These are phyloP conservation scores for Ophiostoma ulmi DNA, from an alignment of 2,329 filamentous ascomycete genomes.

Conservation along the genomic window DNA sequence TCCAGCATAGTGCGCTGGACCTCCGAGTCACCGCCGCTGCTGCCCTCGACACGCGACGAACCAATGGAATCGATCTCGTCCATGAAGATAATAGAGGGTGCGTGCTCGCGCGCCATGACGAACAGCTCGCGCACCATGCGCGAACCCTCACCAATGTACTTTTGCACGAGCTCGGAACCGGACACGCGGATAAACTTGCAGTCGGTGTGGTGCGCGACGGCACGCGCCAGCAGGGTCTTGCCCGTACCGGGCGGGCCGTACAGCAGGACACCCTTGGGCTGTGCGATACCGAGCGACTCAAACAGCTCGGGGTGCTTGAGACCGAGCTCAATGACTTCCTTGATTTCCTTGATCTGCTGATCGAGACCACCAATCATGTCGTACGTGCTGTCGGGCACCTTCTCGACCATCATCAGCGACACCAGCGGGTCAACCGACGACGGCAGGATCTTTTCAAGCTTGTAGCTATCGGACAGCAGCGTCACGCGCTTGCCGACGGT, in stretches of 20 bases:
- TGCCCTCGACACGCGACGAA: conserved; percentile 92
- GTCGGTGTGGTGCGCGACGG: conserved; percentile 95
- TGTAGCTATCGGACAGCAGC: conserved; percentile 93
- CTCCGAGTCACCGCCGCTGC: conserved; percentile 91
- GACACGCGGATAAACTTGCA: conserved; percentile 99
- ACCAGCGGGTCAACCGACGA: conserved; percentile 97
- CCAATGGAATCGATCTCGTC: conserved; percentile 99
- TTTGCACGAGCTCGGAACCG: conserved; percentile 93
- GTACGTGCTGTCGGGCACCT: conserved; percentile 98
- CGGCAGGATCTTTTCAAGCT: conserved; percentile 96
- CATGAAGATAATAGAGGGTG: conserved; percentile 99
- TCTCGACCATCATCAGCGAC: conserved; percentile 99
- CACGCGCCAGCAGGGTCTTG: conserved; percentile 90
- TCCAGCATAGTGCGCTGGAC: conserved; percentile 99
- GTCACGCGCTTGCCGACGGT: conserved; percentile 97
- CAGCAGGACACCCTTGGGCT: conserved; percentile 93
- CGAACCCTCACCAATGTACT: conserved; percentile 97
- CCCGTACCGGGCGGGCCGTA: conserved; percentile 96
- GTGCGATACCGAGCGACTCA: conserved; percentile 96
- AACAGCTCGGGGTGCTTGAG: conserved; percentile 98
- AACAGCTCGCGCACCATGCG: conserved; percentile 98
- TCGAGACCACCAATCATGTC: conserved; percentile 99
- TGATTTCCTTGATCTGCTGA: conserved; percentile 99
- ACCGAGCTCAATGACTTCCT: conserved; percentile 98
- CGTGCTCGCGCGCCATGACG: conserved; percentile 97